Conservation (phyloP, 805 yeast genomes). For the Wickerhamia fluorescens region DNA sequence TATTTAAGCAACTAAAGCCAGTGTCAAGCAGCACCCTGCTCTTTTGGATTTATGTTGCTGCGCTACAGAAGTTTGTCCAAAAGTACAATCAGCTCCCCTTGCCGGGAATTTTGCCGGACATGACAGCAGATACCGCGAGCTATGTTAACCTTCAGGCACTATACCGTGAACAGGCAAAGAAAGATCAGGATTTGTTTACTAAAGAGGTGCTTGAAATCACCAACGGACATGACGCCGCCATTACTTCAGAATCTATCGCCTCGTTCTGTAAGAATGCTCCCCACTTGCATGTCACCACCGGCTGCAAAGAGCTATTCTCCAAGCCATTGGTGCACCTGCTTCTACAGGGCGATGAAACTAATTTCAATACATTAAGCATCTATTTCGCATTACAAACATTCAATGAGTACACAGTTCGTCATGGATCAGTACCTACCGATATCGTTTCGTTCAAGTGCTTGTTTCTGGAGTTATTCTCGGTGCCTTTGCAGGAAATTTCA, state of each 20-base stretch:
- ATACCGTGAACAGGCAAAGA: slow-evolving; percentile 47
- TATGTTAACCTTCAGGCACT: slow-evolving; percentile 54
- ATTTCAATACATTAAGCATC: slow-evolving; percentile 18
- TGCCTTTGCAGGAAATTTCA: slow-evolving; percentile 12
- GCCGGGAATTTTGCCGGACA: slow-evolving; percentile 75
- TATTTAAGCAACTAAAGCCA: slow-evolving; percentile 8
- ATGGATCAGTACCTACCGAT: slow-evolving; percentile 16
- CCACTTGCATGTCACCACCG: slow-evolving; percentile 43
- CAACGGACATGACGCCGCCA: slow-evolving; percentile 13
- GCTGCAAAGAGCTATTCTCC: slow-evolving; percentile 23
- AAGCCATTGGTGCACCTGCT: slow-evolving; percentile 11
- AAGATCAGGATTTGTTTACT: slow-evolving; percentile 40
- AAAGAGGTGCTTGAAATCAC: slow-evolving; percentile 22
- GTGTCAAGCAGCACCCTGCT: slow-evolving; percentile 12
- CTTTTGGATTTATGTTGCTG: slow-evolving; percentile 60
- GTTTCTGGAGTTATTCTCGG: slow-evolving; percentile 10
- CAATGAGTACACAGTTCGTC: slow-evolving; percentile 13
- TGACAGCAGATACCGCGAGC: slow-evolving; percentile 67
- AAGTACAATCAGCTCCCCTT: slow-evolving; percentile 50
- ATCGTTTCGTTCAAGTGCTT: slow-evolving; percentile 11
- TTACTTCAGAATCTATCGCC: slow-evolving; percentile 30
- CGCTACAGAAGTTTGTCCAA: slow-evolving; percentile 45
- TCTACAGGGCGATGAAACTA: slow-evolving; percentile 8
- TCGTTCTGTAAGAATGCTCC: slow-evolving; percentile 59
- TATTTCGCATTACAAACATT: slow-evolving; percentile 39